These are phyloP conservation scores for Colletotrichum tropicale DNA, from an alignment of 2,329 filamentous ascomycete species.

Conservation along the genomic window DNA sequence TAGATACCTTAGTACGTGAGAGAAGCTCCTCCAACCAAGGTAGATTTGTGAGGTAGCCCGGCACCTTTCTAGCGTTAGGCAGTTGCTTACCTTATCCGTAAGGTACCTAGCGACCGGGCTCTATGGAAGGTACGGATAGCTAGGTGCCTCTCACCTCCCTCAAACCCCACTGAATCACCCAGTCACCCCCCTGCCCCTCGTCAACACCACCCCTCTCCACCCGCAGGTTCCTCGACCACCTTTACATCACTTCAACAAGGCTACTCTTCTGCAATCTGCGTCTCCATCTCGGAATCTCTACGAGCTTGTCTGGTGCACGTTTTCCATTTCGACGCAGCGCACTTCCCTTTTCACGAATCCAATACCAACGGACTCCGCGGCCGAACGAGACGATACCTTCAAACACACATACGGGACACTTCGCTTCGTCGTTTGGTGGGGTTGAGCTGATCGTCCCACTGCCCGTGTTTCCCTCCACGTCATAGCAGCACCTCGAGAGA, in stretches of 20 bases:
- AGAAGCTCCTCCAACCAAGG: neutral
- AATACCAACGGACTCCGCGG: neutral
- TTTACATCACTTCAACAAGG: conserved; percentile 19
- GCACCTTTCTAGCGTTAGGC: neutral
- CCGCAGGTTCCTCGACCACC: conserved; percentile 3
- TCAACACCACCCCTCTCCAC: neutral
- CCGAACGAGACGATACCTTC: neutral
- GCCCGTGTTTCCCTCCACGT: conserved; percentile 22
- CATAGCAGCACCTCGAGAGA: conserved; percentile 7
- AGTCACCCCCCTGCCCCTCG: neutral
- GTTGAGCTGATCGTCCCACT: conserved; percentile 35
- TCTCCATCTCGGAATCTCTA: neutral
- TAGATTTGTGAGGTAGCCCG: neutral
- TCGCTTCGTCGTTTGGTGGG: conserved; percentile 31
- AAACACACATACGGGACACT: conserved; percentile 1
- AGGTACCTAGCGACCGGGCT: too few relatives aligned
- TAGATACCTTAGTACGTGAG: too few relatives aligned
- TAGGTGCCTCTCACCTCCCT: neutral
- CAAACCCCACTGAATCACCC: neutral
- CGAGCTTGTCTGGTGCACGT: conserved; percentile 14
- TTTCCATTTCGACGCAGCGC: conserved; percentile 19
- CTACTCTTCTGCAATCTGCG: neutral
- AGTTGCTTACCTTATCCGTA: neutral
- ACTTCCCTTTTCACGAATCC: conserved; percentile 23
- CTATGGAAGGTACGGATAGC: neutral